Conservation (phyloP, 1,284 basidiomycete genomes). For the Coniferiporia sulphurascens region DNA sequence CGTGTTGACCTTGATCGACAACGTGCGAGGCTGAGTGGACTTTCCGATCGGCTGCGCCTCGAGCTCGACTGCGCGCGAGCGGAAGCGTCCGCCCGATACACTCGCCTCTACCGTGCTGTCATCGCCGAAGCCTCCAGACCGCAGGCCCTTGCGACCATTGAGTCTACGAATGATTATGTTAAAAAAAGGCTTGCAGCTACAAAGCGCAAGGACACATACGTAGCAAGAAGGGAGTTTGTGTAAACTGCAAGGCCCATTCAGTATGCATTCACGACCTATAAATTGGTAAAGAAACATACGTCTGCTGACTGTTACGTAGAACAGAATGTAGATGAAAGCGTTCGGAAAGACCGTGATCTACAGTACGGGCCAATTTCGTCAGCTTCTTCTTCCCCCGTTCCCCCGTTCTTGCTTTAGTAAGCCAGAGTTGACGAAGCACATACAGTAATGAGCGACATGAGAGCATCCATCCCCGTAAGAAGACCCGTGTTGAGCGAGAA, state of each 20-base stretch:
- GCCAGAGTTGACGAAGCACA: neutral
- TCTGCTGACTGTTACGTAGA: conserved; percentile 17
- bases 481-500: conserved; percentile 19
- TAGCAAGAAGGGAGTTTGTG: conserved; percentile 17
- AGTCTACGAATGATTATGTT: conserved; percentile 2
- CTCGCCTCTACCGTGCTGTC: conserved; percentile 10
- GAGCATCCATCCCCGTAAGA: conserved; percentile 17
- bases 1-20: conserved; percentile 18
- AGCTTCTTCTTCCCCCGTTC: no score
- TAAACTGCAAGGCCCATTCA: conserved; percentile 9
- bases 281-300: conserved; percentile 8
- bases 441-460: conserved; percentile 16
- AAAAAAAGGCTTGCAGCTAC: neutral
- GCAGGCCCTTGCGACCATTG: conserved; percentile 7
- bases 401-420: neutral
- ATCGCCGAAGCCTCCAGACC: conserved; percentile 4
- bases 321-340: conserved; percentile 18
- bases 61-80: conserved; percentile 13
- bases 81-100: conserved; percentile 9
- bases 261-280: neutral
- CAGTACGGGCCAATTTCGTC: neutral
- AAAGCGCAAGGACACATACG: neutral
- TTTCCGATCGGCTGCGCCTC: conserved; percentile 2
- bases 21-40: conserved; percentile 2
- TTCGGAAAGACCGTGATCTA: conserved; percentile 14